phyloP scores from a whole-genome alignment of 352 stramenopile species.

The Phytophthora pluvialis region DNA sequence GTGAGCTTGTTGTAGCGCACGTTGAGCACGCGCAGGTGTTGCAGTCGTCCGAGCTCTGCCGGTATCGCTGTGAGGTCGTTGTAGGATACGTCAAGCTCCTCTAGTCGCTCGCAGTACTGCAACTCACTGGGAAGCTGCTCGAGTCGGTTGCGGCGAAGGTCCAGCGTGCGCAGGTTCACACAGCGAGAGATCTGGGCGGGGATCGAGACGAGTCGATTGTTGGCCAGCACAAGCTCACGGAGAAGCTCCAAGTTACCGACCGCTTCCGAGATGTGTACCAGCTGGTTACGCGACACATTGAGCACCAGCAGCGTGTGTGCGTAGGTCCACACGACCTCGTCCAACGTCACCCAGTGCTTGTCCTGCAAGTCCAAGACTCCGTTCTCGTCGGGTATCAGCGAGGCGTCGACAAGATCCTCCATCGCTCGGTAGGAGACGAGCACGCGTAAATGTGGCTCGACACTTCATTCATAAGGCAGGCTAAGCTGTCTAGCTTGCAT shows the following conservation, averaged over 20 bases:
- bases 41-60: slow-evolving; percentile 58
- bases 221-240: slow-evolving; percentile 62
- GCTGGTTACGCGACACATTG: slow-evolving; percentile 74
- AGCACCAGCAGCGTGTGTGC: slow-evolving; percentile 70
- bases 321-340: slow-evolving; percentile 81
- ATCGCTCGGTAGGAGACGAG: slow-evolving; percentile 33
- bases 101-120: slow-evolving; percentile 75
- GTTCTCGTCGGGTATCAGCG: slow-evolving; percentile 69
- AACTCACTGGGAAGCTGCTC: slow-evolving; percentile 65
- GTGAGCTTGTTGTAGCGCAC: slow-evolving; percentile 80
- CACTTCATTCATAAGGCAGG: not conserved
- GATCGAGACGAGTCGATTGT: slow-evolving; percentile 67
- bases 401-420: slow-evolving; percentile 78
- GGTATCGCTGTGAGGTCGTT: slow-evolving; percentile 69
- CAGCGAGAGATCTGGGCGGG: slow-evolving; percentile 62
- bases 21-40: slow-evolving; percentile 65
- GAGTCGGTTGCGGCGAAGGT: slow-evolving; percentile 74
- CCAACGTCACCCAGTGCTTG: slow-evolving; percentile 82
- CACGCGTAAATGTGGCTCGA: not conserved
- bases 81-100: slow-evolving; percentile 66
- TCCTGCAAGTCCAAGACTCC: slow-evolving; percentile 74
- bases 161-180: slow-evolving; percentile 70
- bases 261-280: slow-evolving; percentile 62
- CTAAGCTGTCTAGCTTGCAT: no score
- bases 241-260: slow-evolving; percentile 72